Evolutionary conservation across 139 green algal genomes (phyloP).

Genomic region (Chlamydomonas eustigma): DNA sequence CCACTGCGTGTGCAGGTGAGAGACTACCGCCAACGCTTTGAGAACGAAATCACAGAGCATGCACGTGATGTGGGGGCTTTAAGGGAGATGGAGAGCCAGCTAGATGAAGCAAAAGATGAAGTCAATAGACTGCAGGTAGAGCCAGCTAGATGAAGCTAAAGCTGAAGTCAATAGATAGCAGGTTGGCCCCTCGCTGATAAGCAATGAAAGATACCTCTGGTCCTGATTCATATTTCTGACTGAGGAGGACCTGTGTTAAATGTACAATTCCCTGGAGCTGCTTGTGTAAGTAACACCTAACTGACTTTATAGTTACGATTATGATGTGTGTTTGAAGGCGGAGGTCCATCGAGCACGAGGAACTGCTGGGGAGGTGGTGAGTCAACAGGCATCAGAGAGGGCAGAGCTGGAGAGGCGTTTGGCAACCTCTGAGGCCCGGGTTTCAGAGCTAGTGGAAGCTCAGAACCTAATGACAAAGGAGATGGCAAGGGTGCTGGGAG

Average conservation of each 20-base stretch:
- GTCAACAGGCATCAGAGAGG: constrained; percentile 11
- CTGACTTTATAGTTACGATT: too few relatives aligned
- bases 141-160: constrained; percentile 21
- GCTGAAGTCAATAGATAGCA: not conserved
- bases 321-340: too few relatives aligned
- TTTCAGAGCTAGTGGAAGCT: not conserved
- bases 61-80: constrained; percentile 28
- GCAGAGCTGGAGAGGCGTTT: constrained; percentile 7
- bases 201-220: too few relatives aligned
- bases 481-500: constrained; percentile 21
- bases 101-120: constrained; percentile 19
- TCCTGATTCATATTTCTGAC: too few relatives aligned
- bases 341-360: not conserved
- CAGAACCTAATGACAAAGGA: constrained; percentile 19
- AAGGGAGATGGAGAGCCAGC: constrained; percentile 20
- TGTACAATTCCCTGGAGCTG: too few relatives aligned
- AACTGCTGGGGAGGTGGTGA: constrained; percentile 5
- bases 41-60: constrained; percentile 33
- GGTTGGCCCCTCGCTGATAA: too few relatives aligned
- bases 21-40: constrained; percentile 32
- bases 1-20: too few relatives aligned
- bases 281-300: too few relatives aligned
- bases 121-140: not conserved
- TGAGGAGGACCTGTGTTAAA: too few relatives aligned
- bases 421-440: constrained; percentile 6